These are phyloP conservation scores for Pleurotus citrinopileatus DNA, from an alignment of 768 basidiomycete species.

Conservation along the genomic window DNA sequence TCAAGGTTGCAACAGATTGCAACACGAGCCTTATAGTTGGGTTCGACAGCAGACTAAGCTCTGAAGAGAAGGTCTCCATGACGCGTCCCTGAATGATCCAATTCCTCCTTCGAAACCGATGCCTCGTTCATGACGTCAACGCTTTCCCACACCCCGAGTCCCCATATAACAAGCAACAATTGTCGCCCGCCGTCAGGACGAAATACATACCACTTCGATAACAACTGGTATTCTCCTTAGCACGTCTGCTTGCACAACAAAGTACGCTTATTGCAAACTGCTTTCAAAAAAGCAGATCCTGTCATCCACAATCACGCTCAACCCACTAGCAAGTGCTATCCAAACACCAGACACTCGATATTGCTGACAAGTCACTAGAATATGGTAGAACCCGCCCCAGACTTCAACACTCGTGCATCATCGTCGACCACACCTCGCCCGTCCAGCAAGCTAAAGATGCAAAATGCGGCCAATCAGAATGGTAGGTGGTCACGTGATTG, in stretches of 20 bases:
- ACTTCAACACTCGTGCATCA: neutral
- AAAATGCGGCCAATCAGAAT: neutral
- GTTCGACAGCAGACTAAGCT: neutral
- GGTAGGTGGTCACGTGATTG: conserved; percentile 1
- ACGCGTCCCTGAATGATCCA: neutral
- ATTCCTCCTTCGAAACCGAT: neutral
- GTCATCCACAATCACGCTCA: neutral
- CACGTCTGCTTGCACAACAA: too few relatives aligned
- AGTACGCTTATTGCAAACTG: too few relatives aligned
- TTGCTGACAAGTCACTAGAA: neutral
- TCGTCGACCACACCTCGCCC: neutral
- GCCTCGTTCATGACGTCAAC: neutral
- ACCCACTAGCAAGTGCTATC: neutral
- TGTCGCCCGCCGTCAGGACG: neutral
- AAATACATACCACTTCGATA: too few relatives aligned
- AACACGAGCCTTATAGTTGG: too few relatives aligned
- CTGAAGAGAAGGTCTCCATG: neutral
- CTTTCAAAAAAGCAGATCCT: too few relatives aligned
- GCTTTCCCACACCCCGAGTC: neutral
- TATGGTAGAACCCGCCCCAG: neutral
- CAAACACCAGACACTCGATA: neutral
- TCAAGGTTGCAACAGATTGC: too few relatives aligned
- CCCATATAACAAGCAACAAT: neutral
- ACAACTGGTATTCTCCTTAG: too few relatives aligned
- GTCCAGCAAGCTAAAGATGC: neutral